A percentile compares a stretch with the other conserved stretches of the same genome.
Conservation (phyloP, 192 early-diverging fungal species). For the Rhizophagus clarus region DNA sequence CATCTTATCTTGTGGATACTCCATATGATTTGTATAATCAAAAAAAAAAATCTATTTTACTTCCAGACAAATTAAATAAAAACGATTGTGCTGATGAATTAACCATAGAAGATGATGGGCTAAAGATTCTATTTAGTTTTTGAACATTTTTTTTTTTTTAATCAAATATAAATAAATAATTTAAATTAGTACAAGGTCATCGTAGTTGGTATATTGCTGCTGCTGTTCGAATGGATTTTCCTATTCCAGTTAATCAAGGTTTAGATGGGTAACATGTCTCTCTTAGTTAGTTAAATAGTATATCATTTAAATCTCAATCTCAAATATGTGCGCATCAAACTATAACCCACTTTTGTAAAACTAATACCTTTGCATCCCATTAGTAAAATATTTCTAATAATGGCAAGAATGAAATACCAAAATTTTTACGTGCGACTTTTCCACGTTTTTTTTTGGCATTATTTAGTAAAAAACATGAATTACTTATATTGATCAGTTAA, state of each 20-base stretch:
- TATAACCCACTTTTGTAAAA: no score
- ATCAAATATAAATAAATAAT: background rate
- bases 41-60: background rate
- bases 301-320: no score
- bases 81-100: background rate
- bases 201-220: background rate
- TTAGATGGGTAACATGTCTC: background rate
- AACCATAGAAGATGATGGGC: background rate
- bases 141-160: no score
- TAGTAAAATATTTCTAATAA: no score
- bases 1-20: background rate
- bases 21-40: background rate
- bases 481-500: no score
- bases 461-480: no score
- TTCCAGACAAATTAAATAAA: background rate
- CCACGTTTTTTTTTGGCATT: no score
- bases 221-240: background rate
- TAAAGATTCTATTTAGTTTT: background rate
- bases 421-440: no score
- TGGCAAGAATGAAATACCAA: no score
- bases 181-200: background rate
- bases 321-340: no score
- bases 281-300: no score
- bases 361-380: no score
- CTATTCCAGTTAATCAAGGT: background rate